phyloP scores from a whole-genome alignment of 1,284 basidiomycete species.

The Gomphus bonarii region DNA sequence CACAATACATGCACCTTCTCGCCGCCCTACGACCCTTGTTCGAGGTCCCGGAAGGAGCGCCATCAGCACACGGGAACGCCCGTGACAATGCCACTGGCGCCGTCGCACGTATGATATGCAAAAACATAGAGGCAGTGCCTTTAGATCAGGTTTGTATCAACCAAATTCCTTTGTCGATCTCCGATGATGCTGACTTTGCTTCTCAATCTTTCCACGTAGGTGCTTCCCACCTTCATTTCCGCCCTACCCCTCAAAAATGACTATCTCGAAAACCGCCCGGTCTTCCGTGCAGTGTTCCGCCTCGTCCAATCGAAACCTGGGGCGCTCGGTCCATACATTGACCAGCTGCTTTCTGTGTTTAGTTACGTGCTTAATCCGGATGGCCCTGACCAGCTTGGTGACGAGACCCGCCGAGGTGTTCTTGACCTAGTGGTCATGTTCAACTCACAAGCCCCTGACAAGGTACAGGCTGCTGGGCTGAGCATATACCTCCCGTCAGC shows the following conservation, averaged over 20 bases:
- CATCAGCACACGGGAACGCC: constrained; percentile 67
- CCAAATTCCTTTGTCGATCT: constrained; percentile 8
- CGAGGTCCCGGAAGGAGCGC: constrained; percentile 47
- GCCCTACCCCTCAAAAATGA: constrained; percentile 86
- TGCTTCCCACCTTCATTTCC: constrained; percentile 75
- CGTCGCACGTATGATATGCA: constrained; percentile 80
- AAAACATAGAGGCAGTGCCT: constrained; percentile 76
- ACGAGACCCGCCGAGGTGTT: constrained; percentile 68
- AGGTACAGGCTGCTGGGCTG: constrained; percentile 69
- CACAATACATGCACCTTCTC: constrained; percentile 78
- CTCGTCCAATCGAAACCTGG: constrained; percentile 73
- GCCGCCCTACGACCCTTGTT: constrained; percentile 80
- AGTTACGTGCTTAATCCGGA: constrained; percentile 75
- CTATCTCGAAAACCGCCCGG: constrained; percentile 80
- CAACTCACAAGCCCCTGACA: constrained; percentile 62
- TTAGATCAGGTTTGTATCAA: constrained; percentile 53
- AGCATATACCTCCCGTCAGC: constrained; percentile 11
- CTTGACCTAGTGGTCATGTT: constrained; percentile 70
- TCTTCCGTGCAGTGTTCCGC: constrained; percentile 86
- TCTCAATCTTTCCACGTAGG: constrained; percentile 24
- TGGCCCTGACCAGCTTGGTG: constrained; percentile 62
- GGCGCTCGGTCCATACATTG: constrained; percentile 68
- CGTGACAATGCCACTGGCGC: constrained; percentile 95
- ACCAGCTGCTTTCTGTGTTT: constrained; percentile 77
- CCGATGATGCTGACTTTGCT: background rate